A percentile compares a stretch with the other conserved stretches of the same genome.
Evolutionary conservation across 306 rosid species (phyloP).

Genomic region (Glycine latifolia): DNA sequence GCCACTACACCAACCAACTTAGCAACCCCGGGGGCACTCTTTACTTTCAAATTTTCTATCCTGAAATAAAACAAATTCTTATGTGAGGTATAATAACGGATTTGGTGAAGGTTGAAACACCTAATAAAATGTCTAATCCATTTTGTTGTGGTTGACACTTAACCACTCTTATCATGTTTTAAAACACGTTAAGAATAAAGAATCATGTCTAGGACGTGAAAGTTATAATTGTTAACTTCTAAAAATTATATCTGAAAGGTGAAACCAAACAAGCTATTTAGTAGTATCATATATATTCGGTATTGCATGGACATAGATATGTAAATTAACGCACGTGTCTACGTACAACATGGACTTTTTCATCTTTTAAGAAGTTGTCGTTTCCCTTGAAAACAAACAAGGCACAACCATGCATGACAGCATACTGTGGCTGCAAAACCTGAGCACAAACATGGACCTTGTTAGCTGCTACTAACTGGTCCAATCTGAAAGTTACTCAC

Average conservation of each 20-base stretch:
- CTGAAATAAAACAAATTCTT: conserved; percentile 45
- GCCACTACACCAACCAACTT: conserved; percentile 71
- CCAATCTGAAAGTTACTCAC: neutral
- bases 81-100: neutral
- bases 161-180: neutral
- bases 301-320: conserved; percentile 1
- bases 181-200: too few species aligned
- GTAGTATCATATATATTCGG: too few species aligned
- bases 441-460: conserved; percentile 3
- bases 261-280: too few species aligned
- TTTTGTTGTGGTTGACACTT: neutral
- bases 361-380: conserved; percentile 10
- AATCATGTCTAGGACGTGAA: too few species aligned
- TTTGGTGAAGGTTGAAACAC: neutral
- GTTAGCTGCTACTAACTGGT: neutral
- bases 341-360: neutral
- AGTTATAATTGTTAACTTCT: too few species aligned
- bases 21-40: conserved; percentile 64
- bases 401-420: neutral
- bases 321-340: conserved; percentile 15
- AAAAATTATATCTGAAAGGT: too few species aligned
- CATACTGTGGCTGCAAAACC: neutral
- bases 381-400: conserved; percentile 16
- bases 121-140: neutral
- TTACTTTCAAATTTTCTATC: conserved; percentile 69